phyloP scores from a whole-genome alignment of 2,329 filamentous ascomycete species.

The Colletotrichum magnum region DNA sequence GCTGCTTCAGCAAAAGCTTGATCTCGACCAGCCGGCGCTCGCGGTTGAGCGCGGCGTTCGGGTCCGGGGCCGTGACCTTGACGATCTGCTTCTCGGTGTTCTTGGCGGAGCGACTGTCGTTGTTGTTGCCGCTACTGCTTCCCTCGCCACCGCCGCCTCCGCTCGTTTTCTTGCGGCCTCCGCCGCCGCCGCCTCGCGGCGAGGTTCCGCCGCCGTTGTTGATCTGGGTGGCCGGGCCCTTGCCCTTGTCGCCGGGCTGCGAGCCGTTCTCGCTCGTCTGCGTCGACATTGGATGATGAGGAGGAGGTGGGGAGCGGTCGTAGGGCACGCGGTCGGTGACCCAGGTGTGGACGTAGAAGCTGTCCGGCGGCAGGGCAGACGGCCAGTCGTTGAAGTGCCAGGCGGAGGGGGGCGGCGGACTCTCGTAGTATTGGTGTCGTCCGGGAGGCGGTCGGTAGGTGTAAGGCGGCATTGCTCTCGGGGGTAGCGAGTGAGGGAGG shows the following conservation, averaged over 20 bases:
- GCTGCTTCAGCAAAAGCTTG: constrained; percentile 23
- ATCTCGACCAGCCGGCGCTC: constrained; percentile 21
- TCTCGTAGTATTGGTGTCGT: constrained; percentile 7
- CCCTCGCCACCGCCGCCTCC: constrained; percentile 4
- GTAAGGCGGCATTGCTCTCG: constrained; percentile 10
- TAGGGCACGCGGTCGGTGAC: neutral
- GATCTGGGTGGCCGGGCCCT: neutral
- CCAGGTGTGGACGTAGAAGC: constrained; percentile 5
- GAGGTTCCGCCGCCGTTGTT: neutral
- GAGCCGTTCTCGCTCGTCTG: neutral
- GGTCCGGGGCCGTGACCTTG: neutral
- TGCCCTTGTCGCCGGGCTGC: neutral
- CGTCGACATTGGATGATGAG: neutral
- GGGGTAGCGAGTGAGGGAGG: neutral
- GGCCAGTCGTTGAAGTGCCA: constrained; percentile 6
- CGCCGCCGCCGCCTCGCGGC: neutral
- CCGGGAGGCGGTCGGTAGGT: constrained; percentile 9
- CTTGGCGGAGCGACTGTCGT: neutral
- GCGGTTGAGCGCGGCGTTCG: neutral
- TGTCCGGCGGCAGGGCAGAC: constrained; percentile 2
- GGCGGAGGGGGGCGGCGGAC: neutral
- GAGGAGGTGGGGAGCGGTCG: constrained; percentile 8
- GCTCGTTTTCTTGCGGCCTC: neutral
- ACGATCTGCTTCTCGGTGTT: constrained; percentile 7
- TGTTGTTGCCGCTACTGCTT: neutral